phyloP scores from a whole-genome alignment of 805 yeast species.

The Yueomyces sp. region DNA sequence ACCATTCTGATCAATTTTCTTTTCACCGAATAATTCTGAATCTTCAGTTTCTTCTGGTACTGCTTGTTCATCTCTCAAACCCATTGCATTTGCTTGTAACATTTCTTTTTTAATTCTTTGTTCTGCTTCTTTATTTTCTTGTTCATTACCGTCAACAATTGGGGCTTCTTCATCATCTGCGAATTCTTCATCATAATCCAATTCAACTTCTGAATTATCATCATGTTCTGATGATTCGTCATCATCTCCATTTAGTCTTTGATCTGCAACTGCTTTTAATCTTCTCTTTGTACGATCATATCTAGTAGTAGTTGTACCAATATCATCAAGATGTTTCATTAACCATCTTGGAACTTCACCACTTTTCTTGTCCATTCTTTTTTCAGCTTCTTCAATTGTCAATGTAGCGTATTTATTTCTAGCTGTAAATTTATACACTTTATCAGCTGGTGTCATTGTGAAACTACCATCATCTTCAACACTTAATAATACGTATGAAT shows the following conservation, averaged over 20 bases:
- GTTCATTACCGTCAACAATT: conserved; percentile 88
- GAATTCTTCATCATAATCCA: conserved; percentile 92
- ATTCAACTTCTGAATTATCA: conserved; percentile 77
- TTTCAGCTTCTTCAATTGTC: conserved; percentile 93
- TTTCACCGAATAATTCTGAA: conserved; percentile 57
- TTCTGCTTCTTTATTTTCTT: conserved; percentile 84
- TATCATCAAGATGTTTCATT: conserved; percentile 75
- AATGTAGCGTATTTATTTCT: conserved; percentile 87
- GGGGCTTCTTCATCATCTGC: conserved; percentile 99
- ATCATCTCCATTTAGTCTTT: conserved; percentile 32
- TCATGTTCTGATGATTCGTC: conserved; percentile 33
- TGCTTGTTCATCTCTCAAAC: conserved; percentile 40
- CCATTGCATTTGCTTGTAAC: conserved; percentile 68
- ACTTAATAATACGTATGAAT: conserved; percentile 72
- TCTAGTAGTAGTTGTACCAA: conserved; percentile 37
- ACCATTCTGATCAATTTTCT: conserved; percentile 84
- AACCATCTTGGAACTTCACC: conserved; percentile 81
- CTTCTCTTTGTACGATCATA: conserved; percentile 35
- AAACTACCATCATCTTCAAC: conserved; percentile 73
- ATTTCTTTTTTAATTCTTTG: conserved; percentile 70
- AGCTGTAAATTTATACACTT: conserved; percentile 85
- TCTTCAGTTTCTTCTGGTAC: conserved; percentile 28
- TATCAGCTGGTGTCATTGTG: conserved; percentile 89
- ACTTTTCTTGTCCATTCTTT: conserved; percentile 69
- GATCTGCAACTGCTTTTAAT: conserved; percentile 36